Percentiles rank a stretch among this genome's conserved stretches.
These are phyloP conservation scores for Phalaenopsis aphrodite DNA, from an alignment of 106 monocot genomes.

Conservation along the genomic window DNA sequence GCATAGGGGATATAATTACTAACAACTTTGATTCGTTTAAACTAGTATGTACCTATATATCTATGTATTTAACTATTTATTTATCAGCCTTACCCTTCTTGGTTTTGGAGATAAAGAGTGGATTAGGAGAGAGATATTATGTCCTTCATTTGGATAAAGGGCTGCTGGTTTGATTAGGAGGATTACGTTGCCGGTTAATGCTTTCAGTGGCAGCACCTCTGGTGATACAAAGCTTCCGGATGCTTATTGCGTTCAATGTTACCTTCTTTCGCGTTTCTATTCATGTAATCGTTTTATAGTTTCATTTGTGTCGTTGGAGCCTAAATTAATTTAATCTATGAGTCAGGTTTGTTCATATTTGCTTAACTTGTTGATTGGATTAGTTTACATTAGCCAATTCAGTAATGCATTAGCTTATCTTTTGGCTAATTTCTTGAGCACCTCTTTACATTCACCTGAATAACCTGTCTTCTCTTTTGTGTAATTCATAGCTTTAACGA, in stretches of 20 bases:
- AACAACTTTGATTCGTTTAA: neutral
- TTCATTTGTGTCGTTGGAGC: neutral
- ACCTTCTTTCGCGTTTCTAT: neutral
- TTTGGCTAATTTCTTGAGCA: neutral
- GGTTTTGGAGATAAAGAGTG: neutral
- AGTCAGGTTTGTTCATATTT: neutral
- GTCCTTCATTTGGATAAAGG: neutral
- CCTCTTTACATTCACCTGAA: neutral
- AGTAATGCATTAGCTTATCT: neutral
- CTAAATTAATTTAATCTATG: neutral
- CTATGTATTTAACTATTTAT: too few relatives aligned
- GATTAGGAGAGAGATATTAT: neutral
- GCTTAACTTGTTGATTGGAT: constrained; percentile 1
- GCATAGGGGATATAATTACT: neutral
- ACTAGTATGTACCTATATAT: neutral
- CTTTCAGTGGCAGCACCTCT: neutral
- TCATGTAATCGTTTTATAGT: too few relatives aligned
- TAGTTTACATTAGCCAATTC: constrained; percentile 3
- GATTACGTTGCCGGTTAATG: neutral
- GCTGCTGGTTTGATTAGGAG: neutral
- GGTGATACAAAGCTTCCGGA: neutral
- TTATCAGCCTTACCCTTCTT: neutral
- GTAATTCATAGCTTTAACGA: neutral
- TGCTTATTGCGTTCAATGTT: neutral
- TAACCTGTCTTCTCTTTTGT: too few relatives aligned